Evolutionary conservation across 2,329 filamentous ascomycete genomes (phyloP).

Genomic region (Colletotrichum phormii): DNA sequence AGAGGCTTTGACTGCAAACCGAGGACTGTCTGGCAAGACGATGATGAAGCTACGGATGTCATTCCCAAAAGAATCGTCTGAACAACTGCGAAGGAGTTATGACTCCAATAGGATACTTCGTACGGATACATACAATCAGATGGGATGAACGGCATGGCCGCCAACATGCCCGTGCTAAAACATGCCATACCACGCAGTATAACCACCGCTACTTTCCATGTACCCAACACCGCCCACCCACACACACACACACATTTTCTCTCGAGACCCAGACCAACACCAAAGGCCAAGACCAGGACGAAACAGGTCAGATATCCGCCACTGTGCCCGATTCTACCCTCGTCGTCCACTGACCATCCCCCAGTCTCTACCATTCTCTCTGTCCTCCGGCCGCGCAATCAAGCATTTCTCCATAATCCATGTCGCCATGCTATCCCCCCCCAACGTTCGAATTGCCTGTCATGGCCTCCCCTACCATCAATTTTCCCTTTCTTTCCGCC

Average conservation of each 20-base stretch:
- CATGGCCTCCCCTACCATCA: background rate
- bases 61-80: background rate
- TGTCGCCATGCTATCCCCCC: constrained; percentile 8
- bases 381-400: constrained; percentile 19
- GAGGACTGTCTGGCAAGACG: background rate
- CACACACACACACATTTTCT: background rate
- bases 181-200: background rate
- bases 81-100: background rate
- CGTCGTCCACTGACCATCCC: background rate
- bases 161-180: background rate
- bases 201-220: background rate
- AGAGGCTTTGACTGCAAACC: background rate
- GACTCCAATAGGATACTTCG: background rate
- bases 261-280: background rate
- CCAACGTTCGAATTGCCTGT: background rate
- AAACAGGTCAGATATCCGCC: constrained; percentile 34
- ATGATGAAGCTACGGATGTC: background rate
- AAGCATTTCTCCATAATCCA: constrained; percentile 21
- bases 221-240: background rate
- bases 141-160: background rate
- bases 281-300: constrained; percentile 19
- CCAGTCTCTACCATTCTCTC: constrained; percentile 1
- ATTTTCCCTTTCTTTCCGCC: background rate
- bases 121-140: background rate
- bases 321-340: background rate